A percentile compares a stretch with the other conserved stretches of the same genome.
These are phyloP conservation scores for Plantago elongata DNA, from an alignment of 257 asterid genomes.

Conservation along the genomic window DNA sequence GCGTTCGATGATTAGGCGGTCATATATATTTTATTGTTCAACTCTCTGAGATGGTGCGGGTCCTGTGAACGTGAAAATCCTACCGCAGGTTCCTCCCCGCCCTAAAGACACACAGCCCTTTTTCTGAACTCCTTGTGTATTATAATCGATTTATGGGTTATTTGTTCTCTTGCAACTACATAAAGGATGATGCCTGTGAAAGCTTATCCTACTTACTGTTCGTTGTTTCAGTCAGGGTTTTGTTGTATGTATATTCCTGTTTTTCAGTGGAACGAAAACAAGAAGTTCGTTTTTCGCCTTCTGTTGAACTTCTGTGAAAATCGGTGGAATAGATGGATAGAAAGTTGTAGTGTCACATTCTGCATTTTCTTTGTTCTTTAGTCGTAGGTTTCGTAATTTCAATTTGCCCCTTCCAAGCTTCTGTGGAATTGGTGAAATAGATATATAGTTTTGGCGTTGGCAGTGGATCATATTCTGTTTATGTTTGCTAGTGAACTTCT, in stretches of 20 bases:
- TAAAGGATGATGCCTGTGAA: not conserved
- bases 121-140: slow-evolving; percentile 6
- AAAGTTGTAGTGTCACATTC: too few relatives aligned
- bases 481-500: too few relatives aligned
- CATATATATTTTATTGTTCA: not conserved
- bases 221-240: not conserved
- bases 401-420: too few relatives aligned
- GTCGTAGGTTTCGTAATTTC: too few relatives aligned
- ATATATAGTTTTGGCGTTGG: not conserved
- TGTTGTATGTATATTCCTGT: slow-evolving; percentile 3
- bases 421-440: not conserved
- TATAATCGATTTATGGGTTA: slow-evolving; percentile 2
- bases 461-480: too few relatives aligned
- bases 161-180: not conserved
- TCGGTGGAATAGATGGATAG: too few relatives aligned
- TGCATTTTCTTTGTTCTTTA: too few relatives aligned
- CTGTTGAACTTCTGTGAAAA: too few relatives aligned
- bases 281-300: too few relatives aligned
- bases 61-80: not conserved
- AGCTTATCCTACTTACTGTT: not conserved
- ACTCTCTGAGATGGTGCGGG: not conserved
- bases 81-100: slow-evolving; percentile 7
- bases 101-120: not conserved
- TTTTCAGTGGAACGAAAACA: not conserved
- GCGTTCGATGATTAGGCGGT: not conserved